Conservation (phyloP, 257 asterid genomes). For the Gentiana dahurica region DNA sequence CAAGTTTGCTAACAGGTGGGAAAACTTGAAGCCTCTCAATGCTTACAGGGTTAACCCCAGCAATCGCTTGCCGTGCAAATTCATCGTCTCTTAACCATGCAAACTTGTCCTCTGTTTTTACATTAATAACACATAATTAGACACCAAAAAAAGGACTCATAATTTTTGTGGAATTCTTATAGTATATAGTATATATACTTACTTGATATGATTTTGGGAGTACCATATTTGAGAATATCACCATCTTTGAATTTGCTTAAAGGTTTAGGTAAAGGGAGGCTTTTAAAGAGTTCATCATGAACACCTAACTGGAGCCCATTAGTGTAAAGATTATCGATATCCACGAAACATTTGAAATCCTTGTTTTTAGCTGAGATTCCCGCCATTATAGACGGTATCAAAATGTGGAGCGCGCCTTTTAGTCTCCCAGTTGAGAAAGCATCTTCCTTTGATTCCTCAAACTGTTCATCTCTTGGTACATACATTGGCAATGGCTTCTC, state of each 20-base stretch:
- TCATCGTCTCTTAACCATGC: slow-evolving; percentile 98
- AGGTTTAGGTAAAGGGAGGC: slow-evolving; percentile 63
- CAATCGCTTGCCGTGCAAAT: slow-evolving; percentile 83
- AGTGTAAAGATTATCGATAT: slow-evolving; percentile 76
- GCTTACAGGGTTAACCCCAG: slow-evolving; percentile 81
- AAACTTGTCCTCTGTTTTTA: slow-evolving; percentile 63
- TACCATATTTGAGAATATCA: slow-evolving; percentile 62
- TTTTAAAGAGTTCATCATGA: slow-evolving; percentile 61
- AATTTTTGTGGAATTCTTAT: background rate
- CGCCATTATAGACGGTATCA: slow-evolving; percentile 70
- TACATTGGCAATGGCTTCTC: slow-evolving; percentile 93
- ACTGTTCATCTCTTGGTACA: slow-evolving; percentile 93
- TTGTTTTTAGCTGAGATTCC: slow-evolving; percentile 63
- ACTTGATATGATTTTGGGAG: slow-evolving; percentile 82
- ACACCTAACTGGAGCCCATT: slow-evolving; percentile 84
- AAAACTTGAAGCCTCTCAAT: slow-evolving; percentile 65
- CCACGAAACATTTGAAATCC: slow-evolving; percentile 78
- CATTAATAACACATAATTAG: too few relatives aligned
- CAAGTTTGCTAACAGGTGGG: slow-evolving; percentile 85
- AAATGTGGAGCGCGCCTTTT: slow-evolving; percentile 75
- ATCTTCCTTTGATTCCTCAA: slow-evolving; percentile 84
- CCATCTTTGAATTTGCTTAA: slow-evolving; percentile 71
- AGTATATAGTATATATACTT: slow-evolving; percentile 14
- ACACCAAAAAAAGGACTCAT: background rate
- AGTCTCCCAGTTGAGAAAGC: slow-evolving; percentile 84